These are phyloP conservation scores for Coemansia sp. DNA, from an alignment of 192 early-diverging fungal genomes.

Conservation along the genomic window DNA sequence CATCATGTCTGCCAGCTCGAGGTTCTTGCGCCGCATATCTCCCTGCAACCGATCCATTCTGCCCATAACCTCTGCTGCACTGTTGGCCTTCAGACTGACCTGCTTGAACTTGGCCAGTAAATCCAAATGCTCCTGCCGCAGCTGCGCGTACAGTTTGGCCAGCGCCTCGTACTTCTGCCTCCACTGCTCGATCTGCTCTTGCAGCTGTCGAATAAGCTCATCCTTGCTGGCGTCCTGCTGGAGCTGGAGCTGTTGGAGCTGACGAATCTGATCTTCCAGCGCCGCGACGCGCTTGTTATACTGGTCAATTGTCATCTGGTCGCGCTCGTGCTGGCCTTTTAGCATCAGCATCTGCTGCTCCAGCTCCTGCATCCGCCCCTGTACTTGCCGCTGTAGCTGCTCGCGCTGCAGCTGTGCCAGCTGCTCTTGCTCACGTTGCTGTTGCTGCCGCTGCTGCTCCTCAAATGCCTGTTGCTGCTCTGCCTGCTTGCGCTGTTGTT, in stretches of 20 bases:
- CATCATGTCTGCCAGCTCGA: slow-evolving; percentile 84
- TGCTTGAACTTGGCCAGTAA: slow-evolving; percentile 88
- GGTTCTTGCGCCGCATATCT: slow-evolving; percentile 71
- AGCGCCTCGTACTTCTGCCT: slow-evolving; percentile 97
- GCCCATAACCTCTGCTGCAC: slow-evolving; percentile 78
- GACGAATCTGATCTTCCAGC: slow-evolving; percentile 80
- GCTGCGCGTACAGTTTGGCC: slow-evolving; percentile 95
- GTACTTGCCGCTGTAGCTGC: slow-evolving; percentile 79
- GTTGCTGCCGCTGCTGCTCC: slow-evolving; percentile 72
- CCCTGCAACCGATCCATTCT: slow-evolving; percentile 78
- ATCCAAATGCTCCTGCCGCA: slow-evolving; percentile 94
- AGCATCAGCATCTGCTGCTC: slow-evolving; percentile 78
- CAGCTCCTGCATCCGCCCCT: slow-evolving; percentile 74
- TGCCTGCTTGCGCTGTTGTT: slow-evolving; percentile 62
- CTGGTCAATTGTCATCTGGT: slow-evolving; percentile 80
- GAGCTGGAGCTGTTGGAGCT: slow-evolving; percentile 66
- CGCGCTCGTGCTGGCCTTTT: slow-evolving; percentile 75
- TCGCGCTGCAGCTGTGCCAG: slow-evolving; percentile 73
- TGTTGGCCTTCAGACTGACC: slow-evolving; percentile 75
- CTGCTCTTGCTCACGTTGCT: slow-evolving; percentile 69
- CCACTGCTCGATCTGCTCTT: slow-evolving; percentile 94
- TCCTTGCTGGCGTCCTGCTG: slow-evolving; percentile 81
- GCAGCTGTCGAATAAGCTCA: slow-evolving; percentile 77
- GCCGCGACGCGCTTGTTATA: slow-evolving; percentile 82
- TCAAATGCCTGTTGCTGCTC: slow-evolving; percentile 74